phyloP scores from a whole-genome alignment of 768 basidiomycete species.

The Tulasnella sp. region DNA sequence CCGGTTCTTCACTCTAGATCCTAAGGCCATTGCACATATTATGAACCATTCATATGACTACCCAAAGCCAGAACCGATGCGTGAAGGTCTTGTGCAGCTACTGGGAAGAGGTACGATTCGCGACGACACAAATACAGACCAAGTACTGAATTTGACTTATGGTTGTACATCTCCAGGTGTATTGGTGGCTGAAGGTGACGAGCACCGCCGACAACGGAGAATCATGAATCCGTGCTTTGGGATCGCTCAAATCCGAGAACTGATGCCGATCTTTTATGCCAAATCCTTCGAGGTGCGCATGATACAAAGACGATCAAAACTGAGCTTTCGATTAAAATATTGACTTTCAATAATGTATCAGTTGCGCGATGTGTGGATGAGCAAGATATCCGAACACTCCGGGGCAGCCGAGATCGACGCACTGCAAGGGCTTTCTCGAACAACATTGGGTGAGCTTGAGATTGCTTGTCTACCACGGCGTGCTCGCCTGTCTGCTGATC shows the following conservation, averaged over 20 bases:
- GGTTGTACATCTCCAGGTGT: neutral
- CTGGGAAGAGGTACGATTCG: constrained; percentile 4
- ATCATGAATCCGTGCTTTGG: constrained; percentile 53
- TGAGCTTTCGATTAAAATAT: too few relatives aligned
- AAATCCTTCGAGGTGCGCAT: constrained; percentile 40
- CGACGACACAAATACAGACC: neutral
- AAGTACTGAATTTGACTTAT: neutral
- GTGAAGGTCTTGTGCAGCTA: neutral
- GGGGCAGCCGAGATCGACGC: neutral
- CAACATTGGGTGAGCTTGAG: constrained; percentile 20
- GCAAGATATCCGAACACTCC: neutral
- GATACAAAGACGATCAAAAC: neutral
- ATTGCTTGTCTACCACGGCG: too few relatives aligned
- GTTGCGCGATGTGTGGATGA: constrained; percentile 7
- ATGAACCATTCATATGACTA: constrained; percentile 12
- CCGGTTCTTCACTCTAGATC: constrained; percentile 8
- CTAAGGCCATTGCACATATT: constrained; percentile 10
- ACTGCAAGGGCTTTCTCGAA: constrained; percentile 8
- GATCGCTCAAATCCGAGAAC: constrained; percentile 43
- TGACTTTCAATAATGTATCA: neutral
- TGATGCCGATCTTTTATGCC: constrained; percentile 46
- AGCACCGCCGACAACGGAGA: constrained; percentile 2
- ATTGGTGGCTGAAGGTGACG: constrained; percentile 12
- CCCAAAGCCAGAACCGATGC: constrained; percentile 4
- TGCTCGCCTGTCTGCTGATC: too few relatives aligned